Conservation (phyloP, 2,329 filamentous ascomycete genomes). For the Fusarium falciforme region DNA sequence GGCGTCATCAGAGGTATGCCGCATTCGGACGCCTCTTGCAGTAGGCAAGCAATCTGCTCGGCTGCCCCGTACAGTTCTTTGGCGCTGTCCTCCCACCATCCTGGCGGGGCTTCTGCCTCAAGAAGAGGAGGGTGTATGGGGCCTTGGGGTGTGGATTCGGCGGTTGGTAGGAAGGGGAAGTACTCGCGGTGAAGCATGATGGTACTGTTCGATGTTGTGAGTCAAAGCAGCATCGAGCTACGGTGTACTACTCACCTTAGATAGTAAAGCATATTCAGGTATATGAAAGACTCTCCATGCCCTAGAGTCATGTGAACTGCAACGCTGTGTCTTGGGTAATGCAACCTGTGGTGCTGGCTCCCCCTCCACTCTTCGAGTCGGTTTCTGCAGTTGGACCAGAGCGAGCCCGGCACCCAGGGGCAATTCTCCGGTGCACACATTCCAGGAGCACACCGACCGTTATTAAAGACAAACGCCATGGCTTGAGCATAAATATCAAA, state of each 20-base stretch:
- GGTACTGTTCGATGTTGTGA: constrained; percentile 40
- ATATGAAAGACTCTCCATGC: constrained; percentile 55
- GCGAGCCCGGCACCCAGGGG: constrained; percentile 52
- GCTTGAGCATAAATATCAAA: constrained; percentile 58
- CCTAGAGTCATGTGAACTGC: constrained; percentile 54
- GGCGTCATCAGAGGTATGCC: constrained; percentile 53
- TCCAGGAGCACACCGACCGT: constrained; percentile 53
- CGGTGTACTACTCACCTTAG: constrained; percentile 47
- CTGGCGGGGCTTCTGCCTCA: constrained; percentile 50
- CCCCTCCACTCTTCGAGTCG: constrained; percentile 51
- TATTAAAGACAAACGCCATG: constrained; percentile 56
- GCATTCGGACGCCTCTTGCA: constrained; percentile 53
- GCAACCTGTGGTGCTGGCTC: constrained; percentile 49
- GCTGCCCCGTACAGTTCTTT: constrained; percentile 51
- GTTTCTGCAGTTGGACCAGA: constrained; percentile 47
- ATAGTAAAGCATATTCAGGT: constrained; percentile 58
- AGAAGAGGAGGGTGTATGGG: constrained; percentile 55
- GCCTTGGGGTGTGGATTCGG: constrained; percentile 49
- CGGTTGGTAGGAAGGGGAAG: constrained; percentile 55
- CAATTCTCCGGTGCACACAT: constrained; percentile 54
- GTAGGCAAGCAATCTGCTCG: constrained; percentile 48
- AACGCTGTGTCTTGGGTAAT: constrained; percentile 52
- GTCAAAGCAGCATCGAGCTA: fast-evolving
- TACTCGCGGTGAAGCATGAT: constrained; percentile 58
- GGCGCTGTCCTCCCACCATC: constrained; percentile 55